Evolutionary conservation across 2,329 filamentous ascomycete species (phyloP).

Genomic region (Alternaria burnsii): DNA sequence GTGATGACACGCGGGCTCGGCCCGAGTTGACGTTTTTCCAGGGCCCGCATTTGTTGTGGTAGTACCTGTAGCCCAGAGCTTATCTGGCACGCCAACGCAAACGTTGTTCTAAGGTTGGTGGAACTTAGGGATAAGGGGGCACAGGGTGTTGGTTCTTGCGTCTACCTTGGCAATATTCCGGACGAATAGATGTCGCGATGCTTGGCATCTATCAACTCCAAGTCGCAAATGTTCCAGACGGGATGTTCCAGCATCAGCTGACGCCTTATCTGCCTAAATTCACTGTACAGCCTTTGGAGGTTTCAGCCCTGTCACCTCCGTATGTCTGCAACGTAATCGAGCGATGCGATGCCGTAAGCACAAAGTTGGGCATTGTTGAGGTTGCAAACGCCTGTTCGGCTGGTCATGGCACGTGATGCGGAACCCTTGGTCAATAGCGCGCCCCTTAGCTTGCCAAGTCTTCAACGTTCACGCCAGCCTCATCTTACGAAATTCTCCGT

Average conservation of each 20-base stretch:
- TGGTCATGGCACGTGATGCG: background rate
- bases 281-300: background rate
- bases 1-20: background rate
- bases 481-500: conserved; percentile 2
- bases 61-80: background rate
- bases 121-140: background rate
- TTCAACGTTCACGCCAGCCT: background rate
- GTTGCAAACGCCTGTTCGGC: conserved; percentile 10
- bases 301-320: background rate
- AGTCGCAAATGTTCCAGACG: background rate
- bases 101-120: background rate
- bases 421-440: background rate
- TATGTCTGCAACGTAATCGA: background rate
- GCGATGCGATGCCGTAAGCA: background rate
- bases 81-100: background rate
- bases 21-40: background rate
- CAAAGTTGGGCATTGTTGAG: background rate
- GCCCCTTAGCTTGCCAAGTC: background rate
- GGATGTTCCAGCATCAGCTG: background rate
- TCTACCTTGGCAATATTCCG: background rate
- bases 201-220: background rate
- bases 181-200: background rate
- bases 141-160: background rate
- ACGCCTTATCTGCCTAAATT: background rate
- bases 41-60: background rate